Evolutionary conservation across 2,329 filamentous ascomycete genomes (phyloP), one percentile per base, ranked within the genome.

Genomic region (Fusarium camptoceras): DNA sequence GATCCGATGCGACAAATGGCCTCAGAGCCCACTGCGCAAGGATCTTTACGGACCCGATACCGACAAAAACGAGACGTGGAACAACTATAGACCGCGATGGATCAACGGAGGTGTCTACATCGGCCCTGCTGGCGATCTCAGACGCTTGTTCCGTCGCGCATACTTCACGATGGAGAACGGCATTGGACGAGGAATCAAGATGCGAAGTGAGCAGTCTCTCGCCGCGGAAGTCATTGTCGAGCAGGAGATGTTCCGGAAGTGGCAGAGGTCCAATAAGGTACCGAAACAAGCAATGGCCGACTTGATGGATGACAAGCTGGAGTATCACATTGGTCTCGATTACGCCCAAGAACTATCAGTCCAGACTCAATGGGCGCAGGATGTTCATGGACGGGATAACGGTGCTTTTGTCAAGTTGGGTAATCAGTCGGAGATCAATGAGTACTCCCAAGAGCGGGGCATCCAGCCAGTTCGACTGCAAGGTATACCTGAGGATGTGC

Each of bases 21-120:
- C 62, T 1, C 46, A 58, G 9, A 31, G 46, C 12, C 59, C 59
- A 11, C 8, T 51, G 8, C 44, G 62, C 16, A 11, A 22, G 9
- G 62, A 65, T n/a, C 53, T 65, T 3, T 64, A 59, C 8, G 62
- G 53, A 7, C 46, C 51, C 0, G 27, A 59, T 2, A 65, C 59
- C 5, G 59, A 65, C 12, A 41, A 27, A 15, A 56, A 64, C 8
- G 5, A 20, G 6, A 25, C 25, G 5, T 51, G 8, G 14, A 46
- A 18, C 12, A 22, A 55, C 3, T 34, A 42, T 15, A 31, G 62
- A 7, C 62, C 62, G 0, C 20, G 59, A 7, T 65, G 51, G 59
- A 30, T 65, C 11, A 65, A 65, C 4, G 62, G 62, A 10, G 62
- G 62, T 5, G 39, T 65, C 31, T 65, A 65, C 12, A 65, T 65